These are phyloP conservation scores for Arthrinium puccinioides DNA, from an alignment of 2,329 filamentous ascomycete species.

Conservation along the genomic window DNA sequence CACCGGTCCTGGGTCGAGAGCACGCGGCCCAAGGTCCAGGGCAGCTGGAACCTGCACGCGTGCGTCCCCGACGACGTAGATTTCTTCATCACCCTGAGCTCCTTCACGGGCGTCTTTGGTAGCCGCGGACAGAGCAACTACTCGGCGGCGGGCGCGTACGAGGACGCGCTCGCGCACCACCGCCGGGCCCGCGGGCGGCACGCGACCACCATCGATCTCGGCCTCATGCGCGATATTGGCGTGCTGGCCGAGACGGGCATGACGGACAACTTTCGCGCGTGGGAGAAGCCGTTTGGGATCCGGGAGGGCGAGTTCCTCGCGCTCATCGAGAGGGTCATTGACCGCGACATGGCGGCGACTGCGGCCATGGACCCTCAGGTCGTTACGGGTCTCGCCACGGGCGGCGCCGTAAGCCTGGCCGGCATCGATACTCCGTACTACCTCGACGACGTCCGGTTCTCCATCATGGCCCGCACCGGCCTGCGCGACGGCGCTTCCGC, in stretches of 20 bases:
- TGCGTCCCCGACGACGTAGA: background rate
- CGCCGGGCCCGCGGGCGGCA: too few species aligned
- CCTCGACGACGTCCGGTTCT: background rate
- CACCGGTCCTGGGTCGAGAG: background rate
- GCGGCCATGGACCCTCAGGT: background rate
- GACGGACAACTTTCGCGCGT: background rate
- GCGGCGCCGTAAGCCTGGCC: slow-evolving; percentile 9
- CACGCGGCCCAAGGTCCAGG: background rate
- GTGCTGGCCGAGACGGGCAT: background rate
- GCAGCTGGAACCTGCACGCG: background rate
- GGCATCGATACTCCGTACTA: slow-evolving; percentile 18
- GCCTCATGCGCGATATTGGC: background rate
- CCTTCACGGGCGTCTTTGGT: background rate
- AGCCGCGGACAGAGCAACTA: slow-evolving; percentile 2
- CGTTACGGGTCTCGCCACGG: background rate
- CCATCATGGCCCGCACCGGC: background rate
- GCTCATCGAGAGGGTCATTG: background rate
- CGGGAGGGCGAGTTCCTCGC: background rate
- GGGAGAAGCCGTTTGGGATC: background rate
- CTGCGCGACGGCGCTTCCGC: slow-evolving; percentile 4
- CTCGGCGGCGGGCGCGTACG: slow-evolving; percentile 9
- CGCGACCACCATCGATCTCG: background rate
- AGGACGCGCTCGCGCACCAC: slow-evolving; percentile 5
- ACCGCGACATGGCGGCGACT: background rate
- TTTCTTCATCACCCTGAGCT: slow-evolving; percentile 1